Conservation (phyloP, 805 yeast species). For the Candida andamanensis region DNA sequence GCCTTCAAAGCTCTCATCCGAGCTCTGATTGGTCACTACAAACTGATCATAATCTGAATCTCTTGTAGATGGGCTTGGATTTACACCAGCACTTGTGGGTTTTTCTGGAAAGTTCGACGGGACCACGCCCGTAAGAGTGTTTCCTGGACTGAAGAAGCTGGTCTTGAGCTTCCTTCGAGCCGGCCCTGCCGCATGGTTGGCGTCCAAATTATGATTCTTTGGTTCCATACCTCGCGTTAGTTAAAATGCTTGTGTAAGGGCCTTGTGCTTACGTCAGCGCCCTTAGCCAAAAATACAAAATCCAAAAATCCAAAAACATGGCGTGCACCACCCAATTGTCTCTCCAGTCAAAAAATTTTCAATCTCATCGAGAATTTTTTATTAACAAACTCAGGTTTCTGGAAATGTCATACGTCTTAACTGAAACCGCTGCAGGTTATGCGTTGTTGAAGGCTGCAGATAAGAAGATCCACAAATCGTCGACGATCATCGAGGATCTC, state of each 20-base stretch:
- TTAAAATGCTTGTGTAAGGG: too few species aligned
- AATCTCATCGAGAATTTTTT: background rate
- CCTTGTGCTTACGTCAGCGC: too few species aligned
- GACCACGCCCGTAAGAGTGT: background rate
- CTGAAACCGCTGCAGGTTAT: constrained; percentile 99
- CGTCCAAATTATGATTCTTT: too few species aligned
- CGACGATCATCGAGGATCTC: constrained; percentile 68
- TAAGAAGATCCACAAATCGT: constrained; percentile 90
- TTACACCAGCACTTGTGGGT: background rate
- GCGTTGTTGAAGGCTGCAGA: constrained; percentile 96
- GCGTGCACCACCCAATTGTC: too few species aligned
- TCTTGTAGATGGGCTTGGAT: background rate
- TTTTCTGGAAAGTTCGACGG: too few species aligned
- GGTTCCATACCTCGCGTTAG: too few species aligned
- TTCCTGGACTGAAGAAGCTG: background rate
- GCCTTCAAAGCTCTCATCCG: constrained; percentile 43
- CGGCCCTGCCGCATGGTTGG: background rate
- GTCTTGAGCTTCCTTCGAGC: background rate
- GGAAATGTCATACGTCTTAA: constrained; percentile 89
- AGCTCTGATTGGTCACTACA: constrained; percentile 21
- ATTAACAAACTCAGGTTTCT: too few species aligned
- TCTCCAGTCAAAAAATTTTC: background rate
- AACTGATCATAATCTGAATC: constrained; percentile 10
- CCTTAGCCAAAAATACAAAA: too few species aligned
- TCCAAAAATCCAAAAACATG: too few species aligned